phyloP scores from a whole-genome alignment of 192 early-diverging fungal genomes.

The Mortierella claussenii region DNA sequence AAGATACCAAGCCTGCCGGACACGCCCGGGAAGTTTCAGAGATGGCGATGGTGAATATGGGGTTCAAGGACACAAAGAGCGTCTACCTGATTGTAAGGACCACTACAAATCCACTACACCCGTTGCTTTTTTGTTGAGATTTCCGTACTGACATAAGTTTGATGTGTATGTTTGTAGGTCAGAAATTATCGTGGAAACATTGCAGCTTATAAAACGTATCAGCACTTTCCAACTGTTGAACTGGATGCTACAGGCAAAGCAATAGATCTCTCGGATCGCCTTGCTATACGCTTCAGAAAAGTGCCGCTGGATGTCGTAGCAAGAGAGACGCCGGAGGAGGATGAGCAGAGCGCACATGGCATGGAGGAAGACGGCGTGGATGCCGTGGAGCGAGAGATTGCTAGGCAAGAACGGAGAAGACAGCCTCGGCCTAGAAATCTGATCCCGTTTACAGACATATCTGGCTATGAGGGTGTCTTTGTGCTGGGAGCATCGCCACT shows the following conservation, averaged over 20 bases:
- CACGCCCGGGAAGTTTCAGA: conserved; percentile 70
- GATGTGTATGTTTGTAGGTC: too few species aligned
- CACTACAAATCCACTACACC: too few species aligned
- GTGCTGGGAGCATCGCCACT: conserved; percentile 74
- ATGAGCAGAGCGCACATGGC: conserved; percentile 13
- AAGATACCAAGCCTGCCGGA: conserved; percentile 51
- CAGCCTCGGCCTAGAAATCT: conserved; percentile 34
- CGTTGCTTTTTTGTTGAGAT: too few species aligned
- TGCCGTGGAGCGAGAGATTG: conserved; percentile 37
- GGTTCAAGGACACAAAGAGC: conserved; percentile 57
- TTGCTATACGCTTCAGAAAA: conserved; percentile 75
- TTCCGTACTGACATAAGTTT: too few species aligned
- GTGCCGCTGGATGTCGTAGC: conserved; percentile 72
- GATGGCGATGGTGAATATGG: conserved; percentile 74
- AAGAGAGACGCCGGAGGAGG: conserved; percentile 58
- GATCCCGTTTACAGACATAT: conserved; percentile 61
- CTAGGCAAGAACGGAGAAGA: conserved; percentile 20
- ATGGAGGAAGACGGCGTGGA: conserved; percentile 40
- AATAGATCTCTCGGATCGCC: conserved; percentile 54
- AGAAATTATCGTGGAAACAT: conserved; percentile 74
- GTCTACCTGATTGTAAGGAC: conserved; percentile 81
- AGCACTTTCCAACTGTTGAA: conserved; percentile 57
- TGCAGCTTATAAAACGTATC: conserved; percentile 75
- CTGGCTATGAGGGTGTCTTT: conserved; percentile 79
- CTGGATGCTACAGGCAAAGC: conserved; percentile 15